A percentile compares a stretch with the other conserved stretches of the same genome.
These are phyloP conservation scores for Elaeis oleifera DNA, from an alignment of 202 grass and related monocot genomes.

Conservation along the genomic window DNA sequence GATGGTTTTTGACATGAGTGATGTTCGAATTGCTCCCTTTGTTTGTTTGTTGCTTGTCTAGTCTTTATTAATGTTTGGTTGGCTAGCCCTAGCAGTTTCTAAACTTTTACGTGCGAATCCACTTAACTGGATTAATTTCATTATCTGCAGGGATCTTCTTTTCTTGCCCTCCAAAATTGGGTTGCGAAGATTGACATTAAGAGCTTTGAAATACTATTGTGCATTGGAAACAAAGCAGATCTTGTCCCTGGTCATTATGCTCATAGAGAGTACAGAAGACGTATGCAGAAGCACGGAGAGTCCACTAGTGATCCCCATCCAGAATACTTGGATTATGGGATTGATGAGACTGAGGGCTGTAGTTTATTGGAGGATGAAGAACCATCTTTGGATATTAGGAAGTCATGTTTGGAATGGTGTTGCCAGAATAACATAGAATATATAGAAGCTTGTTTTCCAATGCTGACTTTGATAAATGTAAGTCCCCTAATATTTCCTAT, in stretches of 20 bases:
- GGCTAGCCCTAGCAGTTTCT: no score
- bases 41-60: background rate
- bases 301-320: slow-evolving; percentile 55
- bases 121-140: background rate
- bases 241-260: slow-evolving; percentile 65
- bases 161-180: slow-evolving; percentile 61
- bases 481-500: background rate
- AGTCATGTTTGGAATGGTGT: slow-evolving; percentile 53
- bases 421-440: slow-evolving; percentile 76
- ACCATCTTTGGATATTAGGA: slow-evolving; percentile 45
- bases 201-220: slow-evolving; percentile 81
- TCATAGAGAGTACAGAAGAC: slow-evolving; percentile 62
- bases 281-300: slow-evolving; percentile 44
- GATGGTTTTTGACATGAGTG: slow-evolving; percentile 91
- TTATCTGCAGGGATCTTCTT: slow-evolving; percentile 68
- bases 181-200: slow-evolving; percentile 54
- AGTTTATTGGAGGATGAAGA: slow-evolving; percentile 71
- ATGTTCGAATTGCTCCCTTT: slow-evolving; percentile 33
- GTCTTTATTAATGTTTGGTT: background rate
- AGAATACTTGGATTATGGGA: slow-evolving; percentile 73
- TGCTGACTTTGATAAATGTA: slow-evolving; percentile 86
- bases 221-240: slow-evolving; percentile 96
- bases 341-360: slow-evolving; percentile 69
- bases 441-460: slow-evolving; percentile 78
- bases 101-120: no score